Evolutionary conservation across 768 basidiomycete genomes (phyloP).

Genomic region (Rubroboletus pulcherrimus): DNA sequence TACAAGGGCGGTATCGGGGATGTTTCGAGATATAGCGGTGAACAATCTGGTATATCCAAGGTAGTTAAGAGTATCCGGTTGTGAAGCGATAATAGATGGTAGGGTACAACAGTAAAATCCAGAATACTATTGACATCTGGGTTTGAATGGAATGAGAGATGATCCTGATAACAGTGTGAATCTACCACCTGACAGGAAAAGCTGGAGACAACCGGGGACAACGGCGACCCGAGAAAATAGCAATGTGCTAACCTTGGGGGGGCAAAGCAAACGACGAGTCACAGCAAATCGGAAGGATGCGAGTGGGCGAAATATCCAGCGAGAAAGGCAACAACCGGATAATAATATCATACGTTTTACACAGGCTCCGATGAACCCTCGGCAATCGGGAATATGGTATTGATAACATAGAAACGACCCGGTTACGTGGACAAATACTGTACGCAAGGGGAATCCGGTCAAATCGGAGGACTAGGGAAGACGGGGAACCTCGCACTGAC

Average conservation of each 20-base stretch:
- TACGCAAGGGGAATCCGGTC: conserved; percentile 1
- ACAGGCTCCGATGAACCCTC: conserved; percentile 10
- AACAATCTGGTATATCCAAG: conserved; percentile 88
- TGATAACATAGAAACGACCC: conserved; percentile 19
- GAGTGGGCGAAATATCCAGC: conserved; percentile 9
- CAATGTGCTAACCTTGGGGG: conserved; percentile 11
- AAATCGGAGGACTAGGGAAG: conserved; percentile 2
- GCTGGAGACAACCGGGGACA: neutral
- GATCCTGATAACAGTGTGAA: conserved; percentile 9
- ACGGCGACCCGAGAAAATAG: conserved; percentile 14
- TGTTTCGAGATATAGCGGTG: conserved; percentile 81
- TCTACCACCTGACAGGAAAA: conserved; percentile 9
- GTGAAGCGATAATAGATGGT: conserved; percentile 21
- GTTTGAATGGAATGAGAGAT: conserved; percentile 8
- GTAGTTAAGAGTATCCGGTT: conserved; percentile 84
- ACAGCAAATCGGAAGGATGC: conserved; percentile 3
- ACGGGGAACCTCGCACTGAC: conserved; percentile 2
- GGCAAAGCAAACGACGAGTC: neutral
- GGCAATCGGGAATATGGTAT: conserved; percentile 21
- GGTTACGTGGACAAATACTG: conserved; percentile 28
- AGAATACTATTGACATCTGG: conserved; percentile 12
- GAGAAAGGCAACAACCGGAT: conserved; percentile 12
- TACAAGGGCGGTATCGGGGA: conserved; percentile 83
- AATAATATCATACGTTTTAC: conserved; percentile 28
- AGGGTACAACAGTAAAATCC: conserved; percentile 13